These are phyloP conservation scores for Mycena chlorophos DNA, from an alignment of 768 basidiomycete genomes.

Conservation along the genomic window DNA sequence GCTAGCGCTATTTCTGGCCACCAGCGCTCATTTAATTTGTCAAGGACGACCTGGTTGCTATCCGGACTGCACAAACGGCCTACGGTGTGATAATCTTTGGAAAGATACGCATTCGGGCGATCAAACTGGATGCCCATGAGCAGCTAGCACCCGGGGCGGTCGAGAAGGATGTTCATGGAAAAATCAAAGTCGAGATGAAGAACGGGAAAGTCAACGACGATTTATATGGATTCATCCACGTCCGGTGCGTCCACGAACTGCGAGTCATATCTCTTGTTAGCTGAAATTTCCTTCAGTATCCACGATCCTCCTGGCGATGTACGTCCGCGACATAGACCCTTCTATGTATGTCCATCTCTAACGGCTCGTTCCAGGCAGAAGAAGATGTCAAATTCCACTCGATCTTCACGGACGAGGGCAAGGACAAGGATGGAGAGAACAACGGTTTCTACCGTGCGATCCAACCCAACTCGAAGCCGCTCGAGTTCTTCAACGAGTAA, in stretches of 20 bases:
- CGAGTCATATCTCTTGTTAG: background rate
- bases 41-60: conserved; percentile 41
- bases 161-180: conserved; percentile 11
- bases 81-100: conserved; percentile 75
- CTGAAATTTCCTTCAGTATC: conserved; percentile 44
- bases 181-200: conserved; percentile 39
- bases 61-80: conserved; percentile 57
- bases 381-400: conserved; percentile 74
- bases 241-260: conserved; percentile 9
- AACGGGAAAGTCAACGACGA: conserved; percentile 55
- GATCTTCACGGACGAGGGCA: conserved; percentile 62
- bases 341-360: conserved; percentile 3
- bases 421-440: conserved; percentile 46
- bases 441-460: conserved; percentile 62
- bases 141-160: conserved; percentile 7
- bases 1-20: conserved; percentile 1
- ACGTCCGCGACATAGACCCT: conserved; percentile 22
- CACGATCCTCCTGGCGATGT: conserved; percentile 76
- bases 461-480: conserved; percentile 54
- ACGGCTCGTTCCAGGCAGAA: conserved; percentile 46
- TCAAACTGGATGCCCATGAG: conserved; percentile 33
- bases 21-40: conserved; percentile 9
- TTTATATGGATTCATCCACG: conserved; percentile 7
- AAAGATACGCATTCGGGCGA: conserved; percentile 70
- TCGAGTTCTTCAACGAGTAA: conserved; percentile 75